These are phyloP conservation scores for Polyporus tsugae DNA, from an alignment of 1,284 basidiomycete genomes.

Conservation along the genomic window DNA sequence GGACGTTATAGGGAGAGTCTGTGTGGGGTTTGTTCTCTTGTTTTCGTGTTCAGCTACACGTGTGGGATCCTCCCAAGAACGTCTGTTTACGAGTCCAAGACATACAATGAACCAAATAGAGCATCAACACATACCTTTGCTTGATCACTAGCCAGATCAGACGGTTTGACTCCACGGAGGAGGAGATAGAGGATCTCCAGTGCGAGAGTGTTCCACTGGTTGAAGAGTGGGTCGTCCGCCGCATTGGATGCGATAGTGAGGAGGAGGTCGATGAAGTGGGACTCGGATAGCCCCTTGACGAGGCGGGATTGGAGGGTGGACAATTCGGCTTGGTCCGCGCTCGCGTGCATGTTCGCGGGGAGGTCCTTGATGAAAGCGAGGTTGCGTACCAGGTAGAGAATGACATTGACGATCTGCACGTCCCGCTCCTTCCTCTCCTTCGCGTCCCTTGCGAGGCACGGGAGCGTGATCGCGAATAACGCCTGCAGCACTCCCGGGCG, in stretches of 20 bases:
- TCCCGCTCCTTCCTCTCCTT: slow-evolving; percentile 82
- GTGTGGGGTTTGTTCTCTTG: too few relatives aligned
- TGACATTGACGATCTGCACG: slow-evolving; percentile 84
- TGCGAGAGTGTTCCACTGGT: slow-evolving; percentile 85
- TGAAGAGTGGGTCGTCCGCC: slow-evolving; percentile 73
- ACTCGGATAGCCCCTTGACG: slow-evolving; percentile 74
- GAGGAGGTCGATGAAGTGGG: slow-evolving; percentile 81
- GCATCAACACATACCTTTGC: slow-evolving; percentile 59
- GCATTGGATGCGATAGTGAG: slow-evolving; percentile 85
- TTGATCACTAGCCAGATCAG: slow-evolving; percentile 71
- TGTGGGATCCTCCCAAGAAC: too few relatives aligned
- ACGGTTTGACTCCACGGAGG: slow-evolving; percentile 79
- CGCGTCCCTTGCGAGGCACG: slow-evolving; percentile 67
- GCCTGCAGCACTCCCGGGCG: slow-evolving; percentile 72
- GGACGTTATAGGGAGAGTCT: too few relatives aligned
- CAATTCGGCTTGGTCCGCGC: slow-evolving; percentile 79
- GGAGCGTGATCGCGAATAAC: slow-evolving; percentile 73
- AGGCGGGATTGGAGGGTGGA: slow-evolving; percentile 82
- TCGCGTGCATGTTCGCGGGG: slow-evolving; percentile 70
- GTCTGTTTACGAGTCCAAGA: slow-evolving; percentile 1
- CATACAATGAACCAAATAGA: slow-evolving; percentile 10
- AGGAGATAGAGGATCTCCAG: slow-evolving; percentile 92
- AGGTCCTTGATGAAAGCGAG: slow-evolving; percentile 90
- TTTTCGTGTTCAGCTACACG: too few relatives aligned
- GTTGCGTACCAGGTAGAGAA: slow-evolving; percentile 92